Conservation (phyloP, 2,329 filamentous ascomycete genomes). For the Diaporthe humulicola region DNA sequence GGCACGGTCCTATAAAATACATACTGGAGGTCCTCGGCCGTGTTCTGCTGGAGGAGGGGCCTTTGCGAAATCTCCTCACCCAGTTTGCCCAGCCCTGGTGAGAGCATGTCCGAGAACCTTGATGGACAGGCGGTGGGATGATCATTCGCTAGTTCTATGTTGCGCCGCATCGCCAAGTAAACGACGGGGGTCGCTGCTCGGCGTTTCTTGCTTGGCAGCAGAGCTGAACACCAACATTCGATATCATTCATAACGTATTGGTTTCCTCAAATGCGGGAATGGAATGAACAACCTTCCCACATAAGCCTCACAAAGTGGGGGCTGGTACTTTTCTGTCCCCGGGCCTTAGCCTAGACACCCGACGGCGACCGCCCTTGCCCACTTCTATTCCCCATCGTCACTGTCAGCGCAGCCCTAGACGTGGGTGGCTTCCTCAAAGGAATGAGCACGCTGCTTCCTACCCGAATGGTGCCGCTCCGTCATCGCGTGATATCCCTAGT, state of each 20-base stretch:
- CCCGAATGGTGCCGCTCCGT: background rate
- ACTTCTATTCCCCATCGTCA: background rate
- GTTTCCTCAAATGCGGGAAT: conserved; percentile 13
- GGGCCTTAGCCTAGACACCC: background rate
- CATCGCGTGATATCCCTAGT: conserved; percentile 3
- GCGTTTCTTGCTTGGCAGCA: conserved; percentile 25
- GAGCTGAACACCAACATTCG: background rate
- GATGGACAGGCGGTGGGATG: conserved; percentile 23
- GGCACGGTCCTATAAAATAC: conserved; percentile 23
- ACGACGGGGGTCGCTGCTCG: background rate
- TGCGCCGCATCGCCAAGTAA: conserved; percentile 28
- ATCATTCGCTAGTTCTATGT: conserved; percentile 15
- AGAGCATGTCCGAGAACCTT: background rate
- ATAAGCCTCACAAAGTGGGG: background rate
- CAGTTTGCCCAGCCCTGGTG: background rate
- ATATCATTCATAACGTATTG: conserved; percentile 24
- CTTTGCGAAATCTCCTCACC: background rate
- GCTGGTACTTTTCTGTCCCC: conserved; percentile 12
- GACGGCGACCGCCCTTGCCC: background rate
- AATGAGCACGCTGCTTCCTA: background rate
- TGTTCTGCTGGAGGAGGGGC: background rate
- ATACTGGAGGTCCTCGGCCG: background rate
- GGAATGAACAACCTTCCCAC: background rate
- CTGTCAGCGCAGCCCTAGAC: background rate
- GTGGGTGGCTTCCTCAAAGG: background rate